Percentiles rank a stretch among this genome's conserved stretches.
Conservation (phyloP, 2,329 filamentous ascomycete species). For the Talaromyces amestolkiae region DNA sequence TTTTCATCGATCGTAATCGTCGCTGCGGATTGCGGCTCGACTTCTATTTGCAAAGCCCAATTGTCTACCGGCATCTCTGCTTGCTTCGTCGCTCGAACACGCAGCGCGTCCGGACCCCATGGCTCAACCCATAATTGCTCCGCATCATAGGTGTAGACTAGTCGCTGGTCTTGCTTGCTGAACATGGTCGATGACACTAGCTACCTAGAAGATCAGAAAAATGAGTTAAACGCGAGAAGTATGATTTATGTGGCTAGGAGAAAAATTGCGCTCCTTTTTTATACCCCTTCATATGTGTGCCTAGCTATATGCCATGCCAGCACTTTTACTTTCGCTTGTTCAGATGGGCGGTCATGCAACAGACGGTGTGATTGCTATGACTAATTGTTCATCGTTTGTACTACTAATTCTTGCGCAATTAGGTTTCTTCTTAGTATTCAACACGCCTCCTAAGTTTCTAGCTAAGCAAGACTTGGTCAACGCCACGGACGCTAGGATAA, state of each 20-base stretch:
- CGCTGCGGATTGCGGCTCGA: not conserved
- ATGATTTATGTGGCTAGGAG: not conserved
- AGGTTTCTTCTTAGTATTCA: not conserved
- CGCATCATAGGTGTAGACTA: slow-evolving; percentile 40
- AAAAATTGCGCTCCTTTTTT: not conserved
- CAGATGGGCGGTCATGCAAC: not conserved
- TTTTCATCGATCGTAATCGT: not conserved
- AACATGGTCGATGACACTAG: not conserved
- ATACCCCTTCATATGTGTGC: not conserved
- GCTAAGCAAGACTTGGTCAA: not conserved
- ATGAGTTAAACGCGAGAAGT: not conserved
- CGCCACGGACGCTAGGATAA: not conserved
- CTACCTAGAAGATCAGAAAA: too few relatives aligned
- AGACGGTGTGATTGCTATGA: not conserved
- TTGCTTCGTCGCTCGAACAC: slow-evolving; percentile 38
- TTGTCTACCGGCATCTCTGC: not conserved
- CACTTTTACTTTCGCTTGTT: not conserved
- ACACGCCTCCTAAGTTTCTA: not conserved
- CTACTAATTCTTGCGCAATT: not conserved
- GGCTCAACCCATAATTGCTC: slow-evolving; percentile 39
- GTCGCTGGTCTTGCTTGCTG: slow-evolving; percentile 25
- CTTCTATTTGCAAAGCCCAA: not conserved
- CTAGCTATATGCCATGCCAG: not conserved
- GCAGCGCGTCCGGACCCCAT: slow-evolving; percentile 41
- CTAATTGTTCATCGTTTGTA: not conserved